Conservation (phyloP, 176 grass and related monocot species). For the Echinochloa phyllopogon region DNA sequence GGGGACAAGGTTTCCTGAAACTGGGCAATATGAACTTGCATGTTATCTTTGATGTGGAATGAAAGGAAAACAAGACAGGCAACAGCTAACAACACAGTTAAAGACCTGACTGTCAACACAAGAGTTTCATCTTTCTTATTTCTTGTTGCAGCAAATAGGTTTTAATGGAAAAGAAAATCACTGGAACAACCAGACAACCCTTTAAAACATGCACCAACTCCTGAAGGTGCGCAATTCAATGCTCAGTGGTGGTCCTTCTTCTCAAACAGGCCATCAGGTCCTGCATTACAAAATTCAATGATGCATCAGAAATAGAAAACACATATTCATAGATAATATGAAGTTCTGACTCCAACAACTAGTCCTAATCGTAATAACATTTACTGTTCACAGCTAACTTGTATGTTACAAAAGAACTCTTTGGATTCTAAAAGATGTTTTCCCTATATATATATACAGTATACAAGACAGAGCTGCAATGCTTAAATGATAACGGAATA, state of each 20-base stretch:
- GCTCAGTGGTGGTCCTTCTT: slow-evolving; percentile 61
- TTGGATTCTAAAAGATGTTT: background rate
- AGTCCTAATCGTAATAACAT: background rate
- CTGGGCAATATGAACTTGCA: background rate
- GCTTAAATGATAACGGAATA: background rate
- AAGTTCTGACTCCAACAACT: background rate
- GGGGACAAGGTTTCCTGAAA: background rate
- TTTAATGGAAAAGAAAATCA: slow-evolving; percentile 45
- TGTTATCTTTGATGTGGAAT: background rate
- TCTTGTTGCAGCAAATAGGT: slow-evolving; percentile 51
- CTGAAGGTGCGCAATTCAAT: slow-evolving; percentile 33
- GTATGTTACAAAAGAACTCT: background rate
- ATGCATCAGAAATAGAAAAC: slow-evolving; percentile 24
- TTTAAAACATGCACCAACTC: slow-evolving; percentile 27
- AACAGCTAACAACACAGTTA: slow-evolving; percentile 40
- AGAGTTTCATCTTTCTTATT: slow-evolving; percentile 53
- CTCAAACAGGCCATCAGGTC: slow-evolving; percentile 84
- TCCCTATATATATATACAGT: slow-evolving; percentile 1
- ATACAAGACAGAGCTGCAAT: background rate
- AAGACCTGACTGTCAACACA: slow-evolving; percentile 41
- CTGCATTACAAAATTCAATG: slow-evolving; percentile 40
- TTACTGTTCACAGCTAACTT: background rate
- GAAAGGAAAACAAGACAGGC: background rate
- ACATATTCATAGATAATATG: background rate
- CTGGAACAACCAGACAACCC: slow-evolving; percentile 32